phyloP scores from a whole-genome alignment of 192 early-diverging fungal genomes.

The Gonapodya prolifera region DNA sequence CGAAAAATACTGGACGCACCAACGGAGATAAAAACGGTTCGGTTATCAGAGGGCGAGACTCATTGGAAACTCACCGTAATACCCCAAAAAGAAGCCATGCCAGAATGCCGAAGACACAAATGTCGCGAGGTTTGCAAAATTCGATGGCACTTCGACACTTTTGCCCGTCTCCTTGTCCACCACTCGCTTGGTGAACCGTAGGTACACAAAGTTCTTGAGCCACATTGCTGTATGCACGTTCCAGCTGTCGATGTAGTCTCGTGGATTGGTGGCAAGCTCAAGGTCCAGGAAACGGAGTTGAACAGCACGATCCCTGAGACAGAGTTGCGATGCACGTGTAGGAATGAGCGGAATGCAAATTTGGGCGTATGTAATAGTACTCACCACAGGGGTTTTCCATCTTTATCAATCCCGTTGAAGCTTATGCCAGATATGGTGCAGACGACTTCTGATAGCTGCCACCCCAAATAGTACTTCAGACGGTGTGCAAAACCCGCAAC shows the following conservation, averaged over 20 bases:
- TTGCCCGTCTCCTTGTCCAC: constrained; percentile 28
- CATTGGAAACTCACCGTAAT: constrained; percentile 42
- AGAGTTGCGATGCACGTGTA: neutral
- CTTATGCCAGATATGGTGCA: constrained; percentile 74
- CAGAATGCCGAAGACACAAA: constrained; percentile 80
- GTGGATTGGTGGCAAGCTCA: constrained; percentile 66
- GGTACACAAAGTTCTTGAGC: constrained; percentile 77
- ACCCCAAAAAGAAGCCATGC: constrained; percentile 90
- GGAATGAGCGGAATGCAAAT: neutral
- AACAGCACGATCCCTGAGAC: neutral
- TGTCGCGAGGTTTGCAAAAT: constrained; percentile 53
- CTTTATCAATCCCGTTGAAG: constrained; percentile 51
- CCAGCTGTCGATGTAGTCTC: constrained; percentile 69
- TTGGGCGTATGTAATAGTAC: no score
- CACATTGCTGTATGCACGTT: constrained; percentile 82
- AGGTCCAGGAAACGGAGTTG: constrained; percentile 30
- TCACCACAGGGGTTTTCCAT: constrained; percentile 24
- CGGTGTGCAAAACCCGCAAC: constrained; percentile 47
- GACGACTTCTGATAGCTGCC: constrained; percentile 77
- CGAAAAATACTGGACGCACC: neutral
- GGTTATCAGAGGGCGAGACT: neutral
- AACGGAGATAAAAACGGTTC: neutral
- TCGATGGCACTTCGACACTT: neutral
- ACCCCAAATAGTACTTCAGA: constrained; percentile 80
- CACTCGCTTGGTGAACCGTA: constrained; percentile 39